Base-by-base conservation (phyloP, 225 moss, liverwort and hornwort species). In the Physcomitrium patens region DNA sequence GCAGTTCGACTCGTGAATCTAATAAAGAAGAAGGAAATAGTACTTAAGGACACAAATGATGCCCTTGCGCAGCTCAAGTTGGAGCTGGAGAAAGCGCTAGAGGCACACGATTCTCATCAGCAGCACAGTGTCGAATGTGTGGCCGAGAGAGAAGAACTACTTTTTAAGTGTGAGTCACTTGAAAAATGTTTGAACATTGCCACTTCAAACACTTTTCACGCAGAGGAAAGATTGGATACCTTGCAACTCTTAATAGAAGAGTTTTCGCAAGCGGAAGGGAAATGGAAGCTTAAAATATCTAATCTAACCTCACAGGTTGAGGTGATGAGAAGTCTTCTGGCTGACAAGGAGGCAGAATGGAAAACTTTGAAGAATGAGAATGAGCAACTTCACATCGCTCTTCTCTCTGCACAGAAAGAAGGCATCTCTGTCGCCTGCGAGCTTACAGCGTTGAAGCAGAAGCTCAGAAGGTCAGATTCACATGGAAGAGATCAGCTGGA, bases 401-500 rank as follows among this genome's bases (percentile, higher is more conserved):
- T 78, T 20, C 12, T 65, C 22, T 57, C 47, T 48, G 65, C 59
- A 20, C 54, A 64, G 58, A 47, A 31, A 19, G 41, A 65, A 58
- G 78, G 71, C 64, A 57, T 65, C 10, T 71, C 66, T 56, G 71
- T 26, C 22, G n/a, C 65, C 28, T 71, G 57, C 46, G 78, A 78
- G 22, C 78, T 78, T 11, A 54, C 64, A 20, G 65, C 45, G 15
- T 65, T 78, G 71, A 65, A 59, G 49, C 55, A 78, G 71, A 71
- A 65, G 57, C 27, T 71, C 41, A 67, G 31, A 37, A 37, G 48
- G 28, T 27, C 65, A n/a, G 71, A 78, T 57, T 14, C 12, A 46
- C 23, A 68, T 3, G 60, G 55, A 37, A 58, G 61, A 45, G 42
- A 22, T 11, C 37, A 65, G 23, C 24, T 46, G 18, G 80, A 70